Evolutionary conservation across 495 filamentous ascomycete genomes (phyloP).

Genomic region (Talaromyces nanjingensis): DNA sequence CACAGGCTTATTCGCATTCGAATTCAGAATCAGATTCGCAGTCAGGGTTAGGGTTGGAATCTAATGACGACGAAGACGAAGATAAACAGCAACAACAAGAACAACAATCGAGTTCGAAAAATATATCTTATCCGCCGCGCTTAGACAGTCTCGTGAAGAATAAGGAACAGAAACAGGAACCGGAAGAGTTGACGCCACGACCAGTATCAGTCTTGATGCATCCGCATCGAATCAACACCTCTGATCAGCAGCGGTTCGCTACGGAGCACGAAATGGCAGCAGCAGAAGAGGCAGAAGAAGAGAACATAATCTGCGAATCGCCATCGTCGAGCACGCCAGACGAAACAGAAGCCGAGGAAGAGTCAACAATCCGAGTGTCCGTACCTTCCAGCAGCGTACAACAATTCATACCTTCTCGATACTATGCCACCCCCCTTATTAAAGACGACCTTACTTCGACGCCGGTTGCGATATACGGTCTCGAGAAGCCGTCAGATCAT

Average conservation of each 20-base stretch:
- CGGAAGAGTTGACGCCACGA: neutral
- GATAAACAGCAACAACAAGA: neutral
- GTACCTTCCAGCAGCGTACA: neutral
- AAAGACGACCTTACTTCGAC: constrained; percentile 25
- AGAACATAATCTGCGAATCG: neutral
- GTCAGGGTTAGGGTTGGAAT: neutral
- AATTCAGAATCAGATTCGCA: neutral
- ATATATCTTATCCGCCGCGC: neutral
- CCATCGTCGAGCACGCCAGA: neutral
- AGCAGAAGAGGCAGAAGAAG: neutral
- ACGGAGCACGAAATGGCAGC: neutral
- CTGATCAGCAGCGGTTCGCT: neutral
- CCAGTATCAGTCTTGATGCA: neutral
- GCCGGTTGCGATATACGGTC: constrained; percentile 31
- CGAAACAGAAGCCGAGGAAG: neutral
- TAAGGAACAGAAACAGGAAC: neutral
- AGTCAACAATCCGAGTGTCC: neutral
- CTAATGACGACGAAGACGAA: neutral
- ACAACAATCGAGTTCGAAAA: neutral
- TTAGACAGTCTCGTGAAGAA: neutral
- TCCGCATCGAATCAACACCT: neutral
- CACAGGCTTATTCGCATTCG: neutral
- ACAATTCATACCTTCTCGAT: constrained; percentile 18
- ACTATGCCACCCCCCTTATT: constrained; percentile 33
- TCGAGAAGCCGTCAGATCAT: constrained; percentile 20